These are phyloP conservation scores for Saccharata proteae DNA, from an alignment of 2,329 filamentous ascomycete genomes.

Conservation along the genomic window DNA sequence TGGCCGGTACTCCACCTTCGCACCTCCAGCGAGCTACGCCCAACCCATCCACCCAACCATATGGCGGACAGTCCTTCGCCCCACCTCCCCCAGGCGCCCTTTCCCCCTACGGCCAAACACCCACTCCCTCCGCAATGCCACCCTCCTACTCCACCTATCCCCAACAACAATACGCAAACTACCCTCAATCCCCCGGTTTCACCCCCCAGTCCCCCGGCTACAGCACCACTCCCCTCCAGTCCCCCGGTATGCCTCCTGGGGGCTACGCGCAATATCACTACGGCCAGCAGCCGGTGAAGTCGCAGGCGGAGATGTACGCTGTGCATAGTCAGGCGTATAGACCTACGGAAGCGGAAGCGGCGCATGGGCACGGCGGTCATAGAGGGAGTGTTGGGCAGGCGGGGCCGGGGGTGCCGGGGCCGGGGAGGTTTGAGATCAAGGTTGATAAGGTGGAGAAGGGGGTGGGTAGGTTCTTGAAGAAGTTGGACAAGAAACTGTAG, in stretches of 20 bases:
- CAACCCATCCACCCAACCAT: slow-evolving; percentile 15
- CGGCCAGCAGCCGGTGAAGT: slow-evolving; percentile 3
- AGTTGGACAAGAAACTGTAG: slow-evolving; percentile 64
- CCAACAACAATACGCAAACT: slow-evolving; percentile 26
- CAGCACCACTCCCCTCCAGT: slow-evolving; percentile 23
- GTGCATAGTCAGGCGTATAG: slow-evolving; percentile 60
- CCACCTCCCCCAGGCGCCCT: slow-evolving; percentile 20
- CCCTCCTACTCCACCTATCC: slow-evolving; percentile 9
- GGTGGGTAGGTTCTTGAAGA: slow-evolving; percentile 61
- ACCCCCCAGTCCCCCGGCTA: slow-evolving; percentile 21
- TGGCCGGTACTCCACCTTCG: slow-evolving; percentile 13
- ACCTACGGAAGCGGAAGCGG: slow-evolving; percentile 54
- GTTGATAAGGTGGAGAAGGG: slow-evolving; percentile 58
- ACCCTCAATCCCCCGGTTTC: slow-evolving; percentile 20
- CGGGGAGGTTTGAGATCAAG: slow-evolving; percentile 50
- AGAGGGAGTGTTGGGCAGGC: slow-evolving; percentile 15
- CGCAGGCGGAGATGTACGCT: slow-evolving; percentile 30
- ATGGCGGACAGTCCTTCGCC: slow-evolving; percentile 24
- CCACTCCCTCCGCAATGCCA: slow-evolving; percentile 17
- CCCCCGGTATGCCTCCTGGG: slow-evolving; percentile 32
- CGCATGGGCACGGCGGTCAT: slow-evolving; percentile 23
- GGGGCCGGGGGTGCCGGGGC: slow-evolving; percentile 13
- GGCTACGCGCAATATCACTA: slow-evolving; percentile 48
- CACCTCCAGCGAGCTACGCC: slow-evolving; percentile 23
- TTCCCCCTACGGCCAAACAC: slow-evolving; percentile 13